Percentiles rank a stretch among this genome's conserved stretches.
Conservation (phyloP, 1,139 yeast genomes). For the Blastobotrys apis region DNA sequence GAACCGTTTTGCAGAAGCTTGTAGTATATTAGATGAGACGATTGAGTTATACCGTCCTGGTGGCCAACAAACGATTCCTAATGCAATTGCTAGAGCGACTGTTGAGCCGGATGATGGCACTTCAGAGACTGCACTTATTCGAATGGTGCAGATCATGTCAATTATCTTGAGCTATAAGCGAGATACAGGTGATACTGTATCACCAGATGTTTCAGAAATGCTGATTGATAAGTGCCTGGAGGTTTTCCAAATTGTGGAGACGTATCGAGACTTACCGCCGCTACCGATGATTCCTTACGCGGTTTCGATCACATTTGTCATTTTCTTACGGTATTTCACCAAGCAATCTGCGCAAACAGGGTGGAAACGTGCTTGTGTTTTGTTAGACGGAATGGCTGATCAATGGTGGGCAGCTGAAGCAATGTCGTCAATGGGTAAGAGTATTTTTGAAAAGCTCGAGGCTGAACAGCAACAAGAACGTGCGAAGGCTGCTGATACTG, state of each 20-base stretch:
- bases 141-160: constrained; percentile 24
- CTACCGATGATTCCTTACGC: constrained; percentile 30
- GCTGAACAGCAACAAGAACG: constrained; percentile 6
- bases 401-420: constrained; percentile 33
- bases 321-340: constrained; percentile 18
- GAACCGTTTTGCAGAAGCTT: constrained; percentile 4
- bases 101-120: constrained; percentile 16
- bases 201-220: constrained; percentile 18
- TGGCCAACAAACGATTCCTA: constrained; percentile 15
- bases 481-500: no score
- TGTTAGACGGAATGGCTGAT: constrained; percentile 23
- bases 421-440: constrained; percentile 28
- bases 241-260: constrained; percentile 26
- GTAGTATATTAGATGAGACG: constrained; percentile 27
- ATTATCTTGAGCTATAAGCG: constrained; percentile 28
- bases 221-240: constrained; percentile 22
- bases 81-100: constrained; percentile 8
- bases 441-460: constrained; percentile 28
- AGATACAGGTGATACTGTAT: constrained; percentile 13
- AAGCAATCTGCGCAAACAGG: constrained; percentile 13
- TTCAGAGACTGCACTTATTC: constrained; percentile 17
- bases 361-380: constrained; percentile 27
- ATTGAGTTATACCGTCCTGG: constrained; percentile 35
- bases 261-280: constrained; percentile 25
- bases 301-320: constrained; percentile 29